Base-by-base conservation (phyloP, 2,329 filamentous ascomycete species). In the Paracoccidioides lutzii region DNA sequence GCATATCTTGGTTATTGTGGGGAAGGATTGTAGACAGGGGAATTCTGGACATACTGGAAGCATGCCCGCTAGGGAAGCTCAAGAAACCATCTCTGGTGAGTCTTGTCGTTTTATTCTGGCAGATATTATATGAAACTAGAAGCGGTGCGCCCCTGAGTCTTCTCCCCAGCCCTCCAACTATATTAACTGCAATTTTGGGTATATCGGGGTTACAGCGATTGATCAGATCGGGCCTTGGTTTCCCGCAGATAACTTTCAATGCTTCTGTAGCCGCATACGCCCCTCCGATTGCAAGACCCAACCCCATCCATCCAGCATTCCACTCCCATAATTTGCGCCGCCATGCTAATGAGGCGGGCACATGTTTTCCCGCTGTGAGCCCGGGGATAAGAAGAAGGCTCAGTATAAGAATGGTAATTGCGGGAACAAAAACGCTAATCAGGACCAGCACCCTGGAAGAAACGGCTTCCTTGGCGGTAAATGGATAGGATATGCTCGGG, bases 291-390 rank as follows among this genome's bases (percentile, higher is more conserved):
- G 87, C 82, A 15, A 95, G 75, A 0, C 78, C 87, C 2, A 95
- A 77, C 0, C 90, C 90, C 64, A 95, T 81, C 82, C 85, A 88
- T 57, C 88, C 90, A 2, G 82, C 83, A 67, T 96, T 89, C 68
- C 88, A 83, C 69, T 96, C 90, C 90, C 91, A 96, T 1, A 95
- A 69, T 72, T 93, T 95, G 61, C 88, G 80, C 66, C 81, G 81
- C 83, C 88, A 90, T 46, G 90, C 76, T 54, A 88, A 71, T 3
- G 78, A 70, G 60, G 78, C 78, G 1, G 87, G 82, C 0, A 84
- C 83, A 22, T 78, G 77, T 44, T 75, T 76, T 14, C 81, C 78
- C 0, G 85, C 82, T 1, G 83, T 84, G 5, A 81, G 78, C 3
- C 87, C 88, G 0, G 89, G 89, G 0, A 93, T 82, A 61, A 91